phyloP scores from a whole-genome alignment of 1,284 basidiomycete species.

The Trametes versicolor region DNA sequence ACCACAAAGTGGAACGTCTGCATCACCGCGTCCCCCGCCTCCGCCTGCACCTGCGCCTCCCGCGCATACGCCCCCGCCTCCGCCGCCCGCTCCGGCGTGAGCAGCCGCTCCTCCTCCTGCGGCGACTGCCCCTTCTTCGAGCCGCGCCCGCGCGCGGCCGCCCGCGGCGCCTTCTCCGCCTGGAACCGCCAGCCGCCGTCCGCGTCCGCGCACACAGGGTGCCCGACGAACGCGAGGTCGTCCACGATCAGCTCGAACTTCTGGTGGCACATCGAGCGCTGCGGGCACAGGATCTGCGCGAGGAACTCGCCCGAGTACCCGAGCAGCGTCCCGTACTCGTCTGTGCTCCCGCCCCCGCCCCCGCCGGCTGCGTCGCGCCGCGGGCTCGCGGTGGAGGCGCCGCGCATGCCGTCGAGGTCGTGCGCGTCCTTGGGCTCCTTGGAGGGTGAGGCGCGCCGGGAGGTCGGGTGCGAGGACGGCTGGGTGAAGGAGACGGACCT shows the following conservation, averaged over 20 bases:
- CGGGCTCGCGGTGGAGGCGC: not conserved
- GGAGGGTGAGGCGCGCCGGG: constrained; percentile 44
- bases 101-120: constrained; percentile 33
- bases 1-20: constrained; percentile 90
- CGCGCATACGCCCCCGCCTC: constrained; percentile 17
- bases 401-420: constrained; percentile 24
- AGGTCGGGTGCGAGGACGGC: constrained; percentile 41
- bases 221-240: constrained; percentile 94
- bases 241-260: constrained; percentile 95
- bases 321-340: constrained; percentile 75
- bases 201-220: constrained; percentile 87
- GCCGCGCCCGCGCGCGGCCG: constrained; percentile 62
- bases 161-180: constrained; percentile 56
- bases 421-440: constrained; percentile 37
- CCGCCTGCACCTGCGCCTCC: not conserved
- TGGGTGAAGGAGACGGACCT: constrained; percentile 44
- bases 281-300: constrained; percentile 84
- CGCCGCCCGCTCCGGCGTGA: constrained; percentile 38
- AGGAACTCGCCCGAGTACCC: constrained; percentile 87
- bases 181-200: constrained; percentile 80
- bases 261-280: constrained; percentile 87
- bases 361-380: not conserved
- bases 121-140: constrained; percentile 52
- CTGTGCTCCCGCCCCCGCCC: constrained; percentile 25
- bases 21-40: constrained; percentile 58